These are phyloP conservation scores for Neurospora terricola DNA, from an alignment of 495 filamentous ascomycete genomes.

Conservation along the genomic window DNA sequence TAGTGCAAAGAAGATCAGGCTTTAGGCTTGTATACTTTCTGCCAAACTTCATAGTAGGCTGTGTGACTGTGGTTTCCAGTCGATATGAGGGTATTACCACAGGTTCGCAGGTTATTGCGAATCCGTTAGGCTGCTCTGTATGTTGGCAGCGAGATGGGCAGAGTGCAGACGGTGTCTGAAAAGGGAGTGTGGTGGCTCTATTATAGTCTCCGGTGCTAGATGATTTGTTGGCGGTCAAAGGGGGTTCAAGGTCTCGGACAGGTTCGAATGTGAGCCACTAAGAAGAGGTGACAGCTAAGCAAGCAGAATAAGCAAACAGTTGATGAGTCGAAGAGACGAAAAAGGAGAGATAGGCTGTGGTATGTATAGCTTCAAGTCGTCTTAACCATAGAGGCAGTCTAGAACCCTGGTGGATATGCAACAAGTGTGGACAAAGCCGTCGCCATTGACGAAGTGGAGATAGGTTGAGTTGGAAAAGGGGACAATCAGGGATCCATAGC, in stretches of 20 bases:
- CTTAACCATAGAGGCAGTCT: background rate
- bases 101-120: background rate
- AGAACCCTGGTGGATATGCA: background rate
- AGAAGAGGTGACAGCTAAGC: background rate
- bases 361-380: background rate
- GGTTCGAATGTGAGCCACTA: background rate
- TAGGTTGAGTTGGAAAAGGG: background rate
- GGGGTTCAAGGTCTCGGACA: background rate
- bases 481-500: background rate
- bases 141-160: background rate
- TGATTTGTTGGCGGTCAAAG: background rate
- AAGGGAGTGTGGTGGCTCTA: background rate
- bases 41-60: constrained; percentile 65
- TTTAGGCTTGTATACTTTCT: constrained; percentile 40
- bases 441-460: background rate
- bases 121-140: background rate
- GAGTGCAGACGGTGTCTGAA: background rate
- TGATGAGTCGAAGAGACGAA: background rate
- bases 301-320: background rate
- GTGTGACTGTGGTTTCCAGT: background rate
- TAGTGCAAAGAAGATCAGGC: background rate
- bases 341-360: background rate
- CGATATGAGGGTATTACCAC: background rate
- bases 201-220: background rate
- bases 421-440: background rate